These are phyloP conservation scores for Verticillium dahliae DNA, from an alignment of 2,329 filamentous ascomycete genomes.

Conservation along the genomic window DNA sequence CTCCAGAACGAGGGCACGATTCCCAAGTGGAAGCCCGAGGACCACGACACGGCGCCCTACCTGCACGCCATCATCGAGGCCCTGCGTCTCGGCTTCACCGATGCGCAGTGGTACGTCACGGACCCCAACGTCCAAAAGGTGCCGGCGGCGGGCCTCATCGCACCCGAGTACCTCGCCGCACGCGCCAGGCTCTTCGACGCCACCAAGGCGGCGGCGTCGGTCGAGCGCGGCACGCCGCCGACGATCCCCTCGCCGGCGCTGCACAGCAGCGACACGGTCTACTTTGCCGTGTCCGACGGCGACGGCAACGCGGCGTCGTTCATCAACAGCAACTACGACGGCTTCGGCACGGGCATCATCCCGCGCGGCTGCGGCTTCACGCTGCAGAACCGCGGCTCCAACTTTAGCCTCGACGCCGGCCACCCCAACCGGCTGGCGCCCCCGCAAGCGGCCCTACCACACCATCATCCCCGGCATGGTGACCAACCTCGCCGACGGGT, in stretches of 20 bases:
- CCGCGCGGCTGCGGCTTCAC: constrained; percentile 85
- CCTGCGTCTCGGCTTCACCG: constrained; percentile 83
- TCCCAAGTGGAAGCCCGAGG: constrained; percentile 57
- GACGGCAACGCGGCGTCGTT: constrained; percentile 89
- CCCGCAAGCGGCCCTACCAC: constrained; percentile 87
- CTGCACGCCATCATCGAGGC: constrained; percentile 85
- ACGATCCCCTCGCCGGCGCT: constrained; percentile 62
- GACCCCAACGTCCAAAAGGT: constrained; percentile 70
- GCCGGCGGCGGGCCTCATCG: constrained; percentile 64
- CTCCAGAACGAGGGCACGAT: constrained; percentile 72
- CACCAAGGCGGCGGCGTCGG: constrained; percentile 51
- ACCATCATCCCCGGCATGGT: constrained; percentile 94
- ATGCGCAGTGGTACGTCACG: constrained; percentile 83
- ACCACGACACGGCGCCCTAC: constrained; percentile 78
- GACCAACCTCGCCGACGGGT: constrained; percentile 68
- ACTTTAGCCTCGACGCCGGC: constrained; percentile 64
- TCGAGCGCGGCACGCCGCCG: constrained; percentile 55
- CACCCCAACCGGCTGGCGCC: constrained; percentile 80
- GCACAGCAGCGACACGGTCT: constrained; percentile 85
- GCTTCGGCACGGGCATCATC: constrained; percentile 83
- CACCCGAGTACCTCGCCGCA: constrained; percentile 65
- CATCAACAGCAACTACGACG: constrained; percentile 91
- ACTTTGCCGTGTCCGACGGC: constrained; percentile 78
- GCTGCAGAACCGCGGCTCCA: constrained; percentile 85
- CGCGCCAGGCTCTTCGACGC: constrained; percentile 55